Conservation (phyloP, 495 filamentous ascomycete genomes). For the Penicillium angulare region DNA sequence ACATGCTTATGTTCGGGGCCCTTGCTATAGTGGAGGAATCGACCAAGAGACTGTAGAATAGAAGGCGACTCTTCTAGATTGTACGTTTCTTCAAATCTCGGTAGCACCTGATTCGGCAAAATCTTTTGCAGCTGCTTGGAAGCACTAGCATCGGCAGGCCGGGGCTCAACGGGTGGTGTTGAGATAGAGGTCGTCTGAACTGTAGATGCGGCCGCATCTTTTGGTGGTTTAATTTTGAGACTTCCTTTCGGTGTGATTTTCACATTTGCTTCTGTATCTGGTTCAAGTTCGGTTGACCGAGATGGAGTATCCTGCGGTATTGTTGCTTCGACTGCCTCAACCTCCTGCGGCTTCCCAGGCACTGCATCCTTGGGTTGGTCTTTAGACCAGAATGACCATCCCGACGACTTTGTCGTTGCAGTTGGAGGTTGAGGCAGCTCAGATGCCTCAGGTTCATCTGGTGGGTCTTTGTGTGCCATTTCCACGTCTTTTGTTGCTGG, state of each 20-base stretch:
- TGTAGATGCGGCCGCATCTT: slow-evolving; percentile 33
- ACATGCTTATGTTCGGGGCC: slow-evolving; percentile 66
- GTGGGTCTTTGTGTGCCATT: slow-evolving; percentile 20
- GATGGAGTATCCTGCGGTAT: slow-evolving; percentile 49
- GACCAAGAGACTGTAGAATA: slow-evolving; percentile 68
- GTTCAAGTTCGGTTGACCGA: slow-evolving; percentile 12
- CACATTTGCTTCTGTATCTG: slow-evolving; percentile 26
- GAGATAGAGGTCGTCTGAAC: slow-evolving; percentile 37
- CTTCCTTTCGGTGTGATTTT: slow-evolving; percentile 48
- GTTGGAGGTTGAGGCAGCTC: slow-evolving; percentile 39
- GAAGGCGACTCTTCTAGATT: slow-evolving; percentile 63
- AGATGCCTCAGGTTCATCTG: slow-evolving; percentile 23
- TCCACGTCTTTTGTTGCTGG: slow-evolving; percentile 17
- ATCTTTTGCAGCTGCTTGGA: slow-evolving; percentile 45
- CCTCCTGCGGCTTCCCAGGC: slow-evolving; percentile 32
- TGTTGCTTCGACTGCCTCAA: slow-evolving; percentile 64
- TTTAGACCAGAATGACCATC: slow-evolving; percentile 85
- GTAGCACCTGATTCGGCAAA: slow-evolving; percentile 64
- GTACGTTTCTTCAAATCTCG: slow-evolving; percentile 68
- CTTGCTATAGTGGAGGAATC: slow-evolving; percentile 60
- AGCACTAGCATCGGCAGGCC: slow-evolving; percentile 35
- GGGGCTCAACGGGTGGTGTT: slow-evolving; percentile 16
- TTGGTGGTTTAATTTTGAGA: slow-evolving; percentile 42
- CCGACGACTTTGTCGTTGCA: slow-evolving; percentile 52
- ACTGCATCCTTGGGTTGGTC: slow-evolving; percentile 51